Base-by-base conservation (phyloP, 805 yeast species). In the Nakazawaea wyomingensis region DNA sequence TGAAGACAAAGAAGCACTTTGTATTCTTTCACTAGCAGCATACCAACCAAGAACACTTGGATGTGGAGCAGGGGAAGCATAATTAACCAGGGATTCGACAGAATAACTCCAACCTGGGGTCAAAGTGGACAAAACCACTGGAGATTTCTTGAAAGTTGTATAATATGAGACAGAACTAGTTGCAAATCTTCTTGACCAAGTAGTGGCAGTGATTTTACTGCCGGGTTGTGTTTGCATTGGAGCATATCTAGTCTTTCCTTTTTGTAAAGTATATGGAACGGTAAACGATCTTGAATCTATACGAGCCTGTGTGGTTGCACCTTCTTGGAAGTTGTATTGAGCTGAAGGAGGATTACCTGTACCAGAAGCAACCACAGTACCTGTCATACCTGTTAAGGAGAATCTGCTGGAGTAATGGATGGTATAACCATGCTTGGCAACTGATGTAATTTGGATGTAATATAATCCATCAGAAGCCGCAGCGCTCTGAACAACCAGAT, bases 181-280 rank as follows among this genome's bases (percentile, higher is more conserved):
- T 14, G 91, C 79, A 59, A 63, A 81, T 50, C 78, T 69, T 51
- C 80, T 72, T 9, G 82, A 59, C 82, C 90, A 83, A 3, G 81
- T 62, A 8, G 82, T 71, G 30, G 69, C 76, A 0, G 96, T 85
- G 20, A 88, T 76, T 8, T 64, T 65, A 1, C 84, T 55, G 3
- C 82, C 85, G 5, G 99, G 97, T 63, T 88, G 96, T 46, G 70
- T 59, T 65, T 90, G 97, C 96, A 89, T 87, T 41, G 97, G 96
- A 1, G 98, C 97, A 61, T 65, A 86, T 53, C 90, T 75, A 8
- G 85, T 77, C 17, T 52, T 61, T 24, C 96, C 96, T 0, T 93
- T 82, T 65, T 91, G 98, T 53, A 53, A 49, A 3, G 86, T 74
- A 64, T 90, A 91, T 2, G 95, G 74, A 5, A 89, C 65, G 3